Evolutionary conservation across 2,329 filamentous ascomycete species (phyloP).

Genomic region (Cladophialophora chaetospira): DNA sequence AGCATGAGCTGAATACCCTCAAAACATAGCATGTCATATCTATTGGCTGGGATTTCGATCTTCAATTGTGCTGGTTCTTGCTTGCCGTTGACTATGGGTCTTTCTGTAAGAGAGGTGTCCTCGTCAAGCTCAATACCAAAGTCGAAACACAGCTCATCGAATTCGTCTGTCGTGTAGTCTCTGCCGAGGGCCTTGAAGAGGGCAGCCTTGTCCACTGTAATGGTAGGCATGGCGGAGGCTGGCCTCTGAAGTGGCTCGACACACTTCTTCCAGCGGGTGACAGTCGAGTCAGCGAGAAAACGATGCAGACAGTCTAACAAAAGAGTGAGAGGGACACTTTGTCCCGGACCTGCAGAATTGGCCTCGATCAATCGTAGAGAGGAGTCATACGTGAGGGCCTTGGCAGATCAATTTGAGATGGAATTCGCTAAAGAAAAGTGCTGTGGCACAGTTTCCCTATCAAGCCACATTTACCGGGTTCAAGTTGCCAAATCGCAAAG

Average conservation of each 20-base stretch:
- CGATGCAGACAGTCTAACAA: too few species aligned
- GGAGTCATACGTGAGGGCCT: neutral
- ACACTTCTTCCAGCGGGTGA: neutral
- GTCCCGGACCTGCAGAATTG: too few species aligned
- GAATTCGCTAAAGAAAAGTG: neutral
- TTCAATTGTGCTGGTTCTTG: slow-evolving; percentile 91
- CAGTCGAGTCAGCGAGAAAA: neutral
- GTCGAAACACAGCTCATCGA: slow-evolving; percentile 97
- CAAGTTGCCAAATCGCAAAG: too few species aligned
- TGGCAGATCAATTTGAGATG: neutral
- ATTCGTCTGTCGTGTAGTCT: slow-evolving; percentile 89
- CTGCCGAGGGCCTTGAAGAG: slow-evolving; percentile 90
- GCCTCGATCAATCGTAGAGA: too few species aligned
- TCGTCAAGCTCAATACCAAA: slow-evolving; percentile 97
- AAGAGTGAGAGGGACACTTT: too few species aligned
- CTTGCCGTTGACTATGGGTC: slow-evolving; percentile 72
- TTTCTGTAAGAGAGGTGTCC: slow-evolving; percentile 77
- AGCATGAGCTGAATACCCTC: slow-evolving; percentile 95
- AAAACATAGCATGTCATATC: slow-evolving; percentile 92
- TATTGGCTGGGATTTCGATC: slow-evolving; percentile 96
- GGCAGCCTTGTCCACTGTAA: slow-evolving; percentile 91
- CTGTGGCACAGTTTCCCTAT: slow-evolving; percentile 8
- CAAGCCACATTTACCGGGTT: slow-evolving; percentile 7
- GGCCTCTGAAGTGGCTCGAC: neutral
- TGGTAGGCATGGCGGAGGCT: slow-evolving; percentile 79